Evolutionary conservation across 148 eudicot species (phyloP).

Genomic region (Vaccinium myrtillus): DNA sequence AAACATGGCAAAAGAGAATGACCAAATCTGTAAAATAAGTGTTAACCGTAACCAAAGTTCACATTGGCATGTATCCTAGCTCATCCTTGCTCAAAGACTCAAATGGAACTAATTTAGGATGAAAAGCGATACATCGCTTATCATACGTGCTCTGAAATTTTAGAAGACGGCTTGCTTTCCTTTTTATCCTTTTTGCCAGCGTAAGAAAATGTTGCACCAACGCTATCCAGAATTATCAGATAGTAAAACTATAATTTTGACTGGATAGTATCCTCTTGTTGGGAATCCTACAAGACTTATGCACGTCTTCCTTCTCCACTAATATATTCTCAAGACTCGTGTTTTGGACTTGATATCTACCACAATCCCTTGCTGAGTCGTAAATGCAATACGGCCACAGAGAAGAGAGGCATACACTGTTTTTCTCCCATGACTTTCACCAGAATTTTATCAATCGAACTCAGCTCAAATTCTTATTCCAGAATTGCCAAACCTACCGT

Average conservation of each 20-base stretch:
- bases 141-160: background rate
- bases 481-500: background rate
- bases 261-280: background rate
- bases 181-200: background rate
- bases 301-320: background rate
- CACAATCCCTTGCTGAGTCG: background rate
- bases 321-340: background rate
- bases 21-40: background rate
- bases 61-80: background rate
- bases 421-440: background rate
- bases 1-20: background rate
- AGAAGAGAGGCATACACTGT: background rate
- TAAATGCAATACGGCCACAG: background rate
- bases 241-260: background rate
- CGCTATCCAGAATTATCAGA: background rate
- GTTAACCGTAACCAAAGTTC: background rate
- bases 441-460: background rate
- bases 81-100: constrained; percentile 1
- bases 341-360: background rate
- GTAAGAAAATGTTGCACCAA: background rate
- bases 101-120: constrained; percentile 4
- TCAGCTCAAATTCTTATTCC: background rate
- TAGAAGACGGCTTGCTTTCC: background rate
- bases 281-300: background rate
- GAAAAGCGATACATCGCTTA: background rate